A percentile compares a stretch with the other conserved stretches of the same genome.
phyloP scores from a whole-genome alignment of 139 green algal species.

The Microglena sp. region DNA sequence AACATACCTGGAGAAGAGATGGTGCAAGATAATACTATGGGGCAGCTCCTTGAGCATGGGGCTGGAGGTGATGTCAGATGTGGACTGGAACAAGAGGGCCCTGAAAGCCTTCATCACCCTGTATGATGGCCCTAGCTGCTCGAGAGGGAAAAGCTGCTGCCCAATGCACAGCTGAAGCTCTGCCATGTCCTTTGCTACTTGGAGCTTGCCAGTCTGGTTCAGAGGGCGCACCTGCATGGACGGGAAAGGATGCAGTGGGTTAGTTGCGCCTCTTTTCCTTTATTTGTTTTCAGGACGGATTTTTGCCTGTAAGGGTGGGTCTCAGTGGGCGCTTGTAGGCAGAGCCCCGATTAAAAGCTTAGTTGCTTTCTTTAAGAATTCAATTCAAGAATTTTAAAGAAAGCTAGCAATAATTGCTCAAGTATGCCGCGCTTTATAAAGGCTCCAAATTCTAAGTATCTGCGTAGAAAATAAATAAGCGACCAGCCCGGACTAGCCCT shows the following conservation, averaged over 20 bases:
- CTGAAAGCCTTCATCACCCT: conserved; percentile 46
- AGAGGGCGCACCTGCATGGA: conserved; percentile 14
- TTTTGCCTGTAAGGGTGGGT: no score
- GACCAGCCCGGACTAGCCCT: no score
- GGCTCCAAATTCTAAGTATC: no score
- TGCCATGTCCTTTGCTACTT: conserved; percentile 71
- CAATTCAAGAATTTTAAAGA: no score
- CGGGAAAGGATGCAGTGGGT: background rate
- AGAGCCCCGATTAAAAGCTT: no score
- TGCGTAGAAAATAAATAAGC: no score
- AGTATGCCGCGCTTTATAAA: no score
- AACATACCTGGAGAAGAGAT: conserved; percentile 69
- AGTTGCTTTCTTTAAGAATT: no score
- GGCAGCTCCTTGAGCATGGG: conserved; percentile 61
- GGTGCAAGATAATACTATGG: conserved; percentile 58
- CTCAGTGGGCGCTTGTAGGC: no score
- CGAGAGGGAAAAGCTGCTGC: conserved; percentile 58
- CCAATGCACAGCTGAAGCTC: conserved; percentile 76
- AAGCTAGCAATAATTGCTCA: no score
- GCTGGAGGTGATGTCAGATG: conserved; percentile 12
- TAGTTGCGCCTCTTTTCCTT: no score
- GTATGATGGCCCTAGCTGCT: conserved; percentile 53
- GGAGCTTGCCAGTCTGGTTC: conserved; percentile 10
- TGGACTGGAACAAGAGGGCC: conserved; percentile 48
- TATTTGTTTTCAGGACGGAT: no score